Percentiles rank a stretch among this genome's conserved stretches.
These are phyloP conservation scores for Candida orba DNA, from an alignment of 805 yeast genomes.

Conservation along the genomic window DNA sequence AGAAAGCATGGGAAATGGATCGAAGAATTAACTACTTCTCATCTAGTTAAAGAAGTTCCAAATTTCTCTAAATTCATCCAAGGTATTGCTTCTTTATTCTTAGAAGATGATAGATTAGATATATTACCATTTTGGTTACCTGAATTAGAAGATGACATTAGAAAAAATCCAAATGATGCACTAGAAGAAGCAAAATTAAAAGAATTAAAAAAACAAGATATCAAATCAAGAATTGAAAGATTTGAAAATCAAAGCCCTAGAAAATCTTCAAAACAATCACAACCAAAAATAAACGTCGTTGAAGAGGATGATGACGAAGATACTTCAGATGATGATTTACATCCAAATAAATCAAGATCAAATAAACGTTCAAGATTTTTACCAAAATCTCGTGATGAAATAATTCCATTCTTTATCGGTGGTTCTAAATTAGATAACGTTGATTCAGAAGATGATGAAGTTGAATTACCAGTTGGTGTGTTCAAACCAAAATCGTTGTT, in stretches of 20 bases:
- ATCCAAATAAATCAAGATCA: slow-evolving; percentile 2
- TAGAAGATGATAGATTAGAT: slow-evolving; percentile 87
- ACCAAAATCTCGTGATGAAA: slow-evolving; percentile 24
- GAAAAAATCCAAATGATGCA: slow-evolving; percentile 74
- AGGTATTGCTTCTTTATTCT: slow-evolving; percentile 81
- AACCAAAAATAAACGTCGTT: neutral
- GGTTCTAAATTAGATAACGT: slow-evolving; percentile 43
- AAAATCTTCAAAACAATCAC: slow-evolving; percentile 2
- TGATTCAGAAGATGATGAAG: slow-evolving; percentile 84
- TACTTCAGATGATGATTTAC: slow-evolving; percentile 37
- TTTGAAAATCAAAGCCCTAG: slow-evolving; percentile 12
- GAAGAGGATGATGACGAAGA: slow-evolving; percentile 51
- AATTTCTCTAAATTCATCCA: slow-evolving; percentile 89
- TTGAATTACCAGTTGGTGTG: slow-evolving; percentile 84
- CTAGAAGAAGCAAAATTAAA: slow-evolving; percentile 58
- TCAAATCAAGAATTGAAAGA: slow-evolving; percentile 31
- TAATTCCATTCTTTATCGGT: slow-evolving; percentile 32
- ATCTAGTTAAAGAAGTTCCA: slow-evolving; percentile 88
- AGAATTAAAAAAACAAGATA: slow-evolving; percentile 38
- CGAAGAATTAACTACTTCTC: slow-evolving; percentile 74
- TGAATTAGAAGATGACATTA: slow-evolving; percentile 73
- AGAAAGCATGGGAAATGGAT: slow-evolving; percentile 68
- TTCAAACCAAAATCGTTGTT: slow-evolving; percentile 69
- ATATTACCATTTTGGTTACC: slow-evolving; percentile 93
- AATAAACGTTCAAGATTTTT: slow-evolving; percentile 21